Conservation (phyloP, 305 asterid genomes). For the Withania somnifera region DNA sequence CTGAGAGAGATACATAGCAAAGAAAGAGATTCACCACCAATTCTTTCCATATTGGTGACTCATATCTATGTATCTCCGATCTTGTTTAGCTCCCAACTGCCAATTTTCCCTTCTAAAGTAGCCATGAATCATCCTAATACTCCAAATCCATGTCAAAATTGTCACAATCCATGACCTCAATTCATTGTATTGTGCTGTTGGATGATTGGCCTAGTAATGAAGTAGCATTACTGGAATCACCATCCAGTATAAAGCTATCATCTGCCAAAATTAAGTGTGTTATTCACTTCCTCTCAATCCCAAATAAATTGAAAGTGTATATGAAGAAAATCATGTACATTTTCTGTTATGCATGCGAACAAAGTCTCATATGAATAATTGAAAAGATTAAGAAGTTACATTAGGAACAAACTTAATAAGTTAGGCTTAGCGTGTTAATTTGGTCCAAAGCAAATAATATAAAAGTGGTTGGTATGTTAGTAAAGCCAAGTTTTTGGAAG, state of each 20-base stretch:
- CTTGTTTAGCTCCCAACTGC: conserved; percentile 87
- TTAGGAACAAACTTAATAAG: too few species aligned
- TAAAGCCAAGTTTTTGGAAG: too few species aligned
- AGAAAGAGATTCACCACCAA: conserved; percentile 95
- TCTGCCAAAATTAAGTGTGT: conserved; percentile 26
- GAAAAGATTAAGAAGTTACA: too few species aligned
- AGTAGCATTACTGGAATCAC: conserved; percentile 59
- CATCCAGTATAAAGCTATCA: conserved; percentile 88
- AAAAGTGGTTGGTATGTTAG: too few species aligned
- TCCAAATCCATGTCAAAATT: conserved; percentile 65
- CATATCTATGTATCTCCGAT: conserved; percentile 76
- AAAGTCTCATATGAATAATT: too few species aligned
- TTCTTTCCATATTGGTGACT: conserved; percentile 42
- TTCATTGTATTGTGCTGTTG: conserved; percentile 28
- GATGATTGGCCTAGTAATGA: conserved; percentile 55
- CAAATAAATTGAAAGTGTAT: neutral
- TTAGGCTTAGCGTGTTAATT: too few species aligned
- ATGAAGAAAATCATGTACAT: too few species aligned
- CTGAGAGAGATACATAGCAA: conserved; percentile 61
- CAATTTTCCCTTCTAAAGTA: conserved; percentile 87
- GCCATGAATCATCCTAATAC: conserved; percentile 65
- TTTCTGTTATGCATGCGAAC: too few species aligned
- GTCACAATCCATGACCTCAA: conserved; percentile 60
- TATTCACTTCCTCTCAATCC: neutral
- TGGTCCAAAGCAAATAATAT: too few species aligned